phyloP scores from a whole-genome alignment of 768 basidiomycete genomes.

The Amylocystis lapponica region DNA sequence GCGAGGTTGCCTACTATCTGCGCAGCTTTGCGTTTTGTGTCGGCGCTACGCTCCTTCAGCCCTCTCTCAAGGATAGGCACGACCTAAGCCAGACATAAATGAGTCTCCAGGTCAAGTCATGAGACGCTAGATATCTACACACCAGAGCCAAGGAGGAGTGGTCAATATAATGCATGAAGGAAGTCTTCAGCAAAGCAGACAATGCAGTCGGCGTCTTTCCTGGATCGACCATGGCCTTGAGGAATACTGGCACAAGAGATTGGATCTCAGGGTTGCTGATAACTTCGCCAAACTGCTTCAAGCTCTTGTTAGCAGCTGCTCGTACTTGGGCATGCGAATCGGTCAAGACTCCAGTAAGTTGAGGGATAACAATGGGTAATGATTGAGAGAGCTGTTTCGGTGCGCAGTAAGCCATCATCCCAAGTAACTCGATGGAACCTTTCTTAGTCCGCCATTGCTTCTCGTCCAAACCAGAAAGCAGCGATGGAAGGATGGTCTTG shows the following conservation, averaged over 20 bases:
- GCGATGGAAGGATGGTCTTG: slow-evolving; percentile 87
- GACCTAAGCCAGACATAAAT: slow-evolving; percentile 65
- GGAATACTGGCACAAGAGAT: slow-evolving; percentile 77
- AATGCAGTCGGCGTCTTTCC: slow-evolving; percentile 84
- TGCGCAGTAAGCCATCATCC: slow-evolving; percentile 98
- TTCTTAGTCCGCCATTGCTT: slow-evolving; percentile 99
- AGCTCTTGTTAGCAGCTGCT: slow-evolving; percentile 84
- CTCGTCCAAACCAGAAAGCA: slow-evolving; percentile 89
- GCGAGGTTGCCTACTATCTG: slow-evolving; percentile 98
- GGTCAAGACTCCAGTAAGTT: slow-evolving; percentile 90
- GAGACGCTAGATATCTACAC: slow-evolving; percentile 22
- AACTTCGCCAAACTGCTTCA: slow-evolving; percentile 98
- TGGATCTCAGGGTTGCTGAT: slow-evolving; percentile 98
- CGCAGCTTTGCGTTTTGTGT: slow-evolving; percentile 91
- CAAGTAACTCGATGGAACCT: slow-evolving; percentile 93
- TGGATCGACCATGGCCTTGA: slow-evolving; percentile 95
- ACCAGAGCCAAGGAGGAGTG: slow-evolving; percentile 93
- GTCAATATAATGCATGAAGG: slow-evolving; percentile 97
- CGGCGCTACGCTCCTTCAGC: slow-evolving; percentile 84
- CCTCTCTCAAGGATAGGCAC: slow-evolving; percentile 95
- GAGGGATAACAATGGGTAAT: slow-evolving; percentile 92
- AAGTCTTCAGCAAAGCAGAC: slow-evolving; percentile 82
- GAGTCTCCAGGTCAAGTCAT: background rate
- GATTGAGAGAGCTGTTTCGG: slow-evolving; percentile 92
- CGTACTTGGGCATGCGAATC: slow-evolving; percentile 98